phyloP scores from a whole-genome alignment of 768 basidiomycete species.

The Suillus plorans region DNA sequence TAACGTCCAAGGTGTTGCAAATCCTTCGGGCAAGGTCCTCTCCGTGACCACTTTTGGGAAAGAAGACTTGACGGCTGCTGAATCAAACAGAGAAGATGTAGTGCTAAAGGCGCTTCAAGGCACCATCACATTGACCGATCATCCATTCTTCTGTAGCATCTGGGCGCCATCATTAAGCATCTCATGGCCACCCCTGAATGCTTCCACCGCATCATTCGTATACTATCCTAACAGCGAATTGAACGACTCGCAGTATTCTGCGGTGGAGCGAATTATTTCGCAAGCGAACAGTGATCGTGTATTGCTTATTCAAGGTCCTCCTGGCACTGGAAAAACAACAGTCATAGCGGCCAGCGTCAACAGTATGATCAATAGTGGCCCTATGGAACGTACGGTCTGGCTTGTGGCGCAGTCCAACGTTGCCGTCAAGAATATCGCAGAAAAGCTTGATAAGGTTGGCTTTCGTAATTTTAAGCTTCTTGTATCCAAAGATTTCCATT shows the following conservation, averaged over 20 bases:
- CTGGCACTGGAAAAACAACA: constrained; percentile 45
- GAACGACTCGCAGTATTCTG: constrained; percentile 28
- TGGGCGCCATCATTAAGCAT: constrained; percentile 24
- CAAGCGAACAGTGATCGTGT: constrained; percentile 19
- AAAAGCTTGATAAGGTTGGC: constrained; percentile 36
- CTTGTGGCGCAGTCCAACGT: constrained; percentile 50
- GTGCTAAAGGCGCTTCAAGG: constrained; percentile 24
- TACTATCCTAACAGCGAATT: constrained; percentile 8
- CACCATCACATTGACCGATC: constrained; percentile 13
- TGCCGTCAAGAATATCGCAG: constrained; percentile 54
- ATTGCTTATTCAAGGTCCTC: constrained; percentile 35
- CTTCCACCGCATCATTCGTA: not conserved
- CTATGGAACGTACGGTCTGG: constrained; percentile 30
- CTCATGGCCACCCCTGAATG: constrained; percentile 15
- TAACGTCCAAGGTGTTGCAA: constrained; percentile 22
- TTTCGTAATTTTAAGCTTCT: constrained; percentile 39
- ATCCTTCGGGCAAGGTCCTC: constrained; percentile 13
- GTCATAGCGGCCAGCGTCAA: constrained; percentile 39
- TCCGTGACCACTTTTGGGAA: constrained; percentile 52
- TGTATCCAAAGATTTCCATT: constrained; percentile 48
- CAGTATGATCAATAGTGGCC: constrained; percentile 18
- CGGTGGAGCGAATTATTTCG: constrained; percentile 33
- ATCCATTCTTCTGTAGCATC: constrained; percentile 27
- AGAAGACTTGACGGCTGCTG: constrained; percentile 56
- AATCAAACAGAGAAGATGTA: constrained; percentile 29